Conservation (phyloP, 495 filamentous ascomycete species). For the Letharia lupina region DNA sequence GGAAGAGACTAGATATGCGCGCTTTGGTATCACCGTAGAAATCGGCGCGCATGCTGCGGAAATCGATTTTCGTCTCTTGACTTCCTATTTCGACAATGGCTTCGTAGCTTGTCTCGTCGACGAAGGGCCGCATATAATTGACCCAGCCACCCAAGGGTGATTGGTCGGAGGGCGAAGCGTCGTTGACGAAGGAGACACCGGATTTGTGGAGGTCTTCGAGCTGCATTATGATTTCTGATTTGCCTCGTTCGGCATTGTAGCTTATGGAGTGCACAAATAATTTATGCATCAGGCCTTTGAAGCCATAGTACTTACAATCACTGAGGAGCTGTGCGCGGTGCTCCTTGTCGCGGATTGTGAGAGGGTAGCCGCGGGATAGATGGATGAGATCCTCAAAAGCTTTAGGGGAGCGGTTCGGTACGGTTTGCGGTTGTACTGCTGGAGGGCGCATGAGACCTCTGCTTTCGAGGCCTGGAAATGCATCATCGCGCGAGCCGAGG, state of each 20-base stretch:
- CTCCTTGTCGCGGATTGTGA: constrained; percentile 64
- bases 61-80: constrained; percentile 58
- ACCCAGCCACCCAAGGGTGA: constrained; percentile 49
- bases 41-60: constrained; percentile 49
- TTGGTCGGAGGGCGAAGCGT: constrained; percentile 27
- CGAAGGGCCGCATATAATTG: constrained; percentile 73
- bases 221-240: constrained; percentile 71
- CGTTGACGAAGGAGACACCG: constrained; percentile 57
- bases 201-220: constrained; percentile 81
- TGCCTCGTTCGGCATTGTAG: constrained; percentile 59
- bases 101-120: constrained; percentile 63
- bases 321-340: constrained; percentile 74
- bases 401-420: constrained; percentile 71
- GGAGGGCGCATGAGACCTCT: constrained; percentile 81
- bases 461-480: constrained; percentile 79
- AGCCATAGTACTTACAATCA: constrained; percentile 87
- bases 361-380: constrained; percentile 76
- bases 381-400: constrained; percentile 80
- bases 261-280: constrained; percentile 71
- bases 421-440: constrained; percentile 69
- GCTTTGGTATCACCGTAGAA: constrained; percentile 62
- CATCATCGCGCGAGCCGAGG: constrained; percentile 68
- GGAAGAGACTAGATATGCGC: constrained; percentile 63
- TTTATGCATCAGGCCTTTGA: constrained; percentile 83
- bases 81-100: constrained; percentile 72